Percentiles rank a stretch among this genome's conserved stretches.
phyloP scores from a whole-genome alignment of 495 filamentous ascomycete species.

The Cenococcum geophilum region DNA sequence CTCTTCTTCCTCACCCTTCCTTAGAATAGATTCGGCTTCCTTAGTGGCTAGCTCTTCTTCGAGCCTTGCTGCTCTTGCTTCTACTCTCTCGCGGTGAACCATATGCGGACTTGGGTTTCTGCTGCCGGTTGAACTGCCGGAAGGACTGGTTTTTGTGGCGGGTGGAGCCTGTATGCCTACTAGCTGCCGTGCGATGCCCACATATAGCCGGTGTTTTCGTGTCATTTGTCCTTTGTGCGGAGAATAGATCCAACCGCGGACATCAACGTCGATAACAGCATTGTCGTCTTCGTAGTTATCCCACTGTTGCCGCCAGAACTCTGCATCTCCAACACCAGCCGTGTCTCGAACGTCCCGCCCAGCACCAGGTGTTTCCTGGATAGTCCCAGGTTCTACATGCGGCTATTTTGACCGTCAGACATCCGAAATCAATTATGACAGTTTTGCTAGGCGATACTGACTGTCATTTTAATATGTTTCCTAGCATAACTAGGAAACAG shows the following conservation, averaged over 20 bases:
- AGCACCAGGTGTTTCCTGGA: constrained; percentile 35
- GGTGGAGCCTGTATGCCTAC: constrained; percentile 75
- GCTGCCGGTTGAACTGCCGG: constrained; percentile 32
- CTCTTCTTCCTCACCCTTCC: constrained; percentile 61
- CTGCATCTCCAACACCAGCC: constrained; percentile 46
- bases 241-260: constrained; percentile 88
- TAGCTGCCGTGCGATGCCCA: constrained; percentile 75
- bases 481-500: constrained; percentile 88
- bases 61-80: constrained; percentile 36
- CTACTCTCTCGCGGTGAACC: constrained; percentile 31
- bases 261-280: constrained; percentile 85
- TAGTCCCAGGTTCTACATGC: constrained; percentile 36
- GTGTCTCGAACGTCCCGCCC: constrained; percentile 38
- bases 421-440: neutral
- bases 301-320: constrained; percentile 67
- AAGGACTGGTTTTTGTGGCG: constrained; percentile 34
- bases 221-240: constrained; percentile 83
- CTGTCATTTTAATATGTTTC: constrained; percentile 50
- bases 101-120: constrained; percentile 38
- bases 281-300: constrained; percentile 65
- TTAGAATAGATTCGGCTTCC: constrained; percentile 68
- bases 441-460: constrained; percentile 13
- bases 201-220: constrained; percentile 74
- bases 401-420: constrained; percentile 17
- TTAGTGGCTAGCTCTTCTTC: constrained; percentile 62